These are phyloP conservation scores for Hypoxylon fragiforme DNA, from an alignment of 495 filamentous ascomycete genomes.

Conservation along the genomic window DNA sequence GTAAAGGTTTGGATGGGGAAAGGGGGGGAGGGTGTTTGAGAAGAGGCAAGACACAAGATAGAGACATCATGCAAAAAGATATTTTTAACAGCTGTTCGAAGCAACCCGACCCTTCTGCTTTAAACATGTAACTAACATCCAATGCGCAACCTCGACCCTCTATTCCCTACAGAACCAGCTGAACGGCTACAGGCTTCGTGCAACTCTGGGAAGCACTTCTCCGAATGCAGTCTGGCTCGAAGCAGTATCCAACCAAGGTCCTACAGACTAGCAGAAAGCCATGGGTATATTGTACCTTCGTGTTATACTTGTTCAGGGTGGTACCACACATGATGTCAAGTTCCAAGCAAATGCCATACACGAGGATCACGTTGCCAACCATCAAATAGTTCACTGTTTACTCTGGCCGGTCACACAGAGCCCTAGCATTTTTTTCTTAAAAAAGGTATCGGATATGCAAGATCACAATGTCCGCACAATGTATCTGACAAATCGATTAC, in stretches of 20 bases:
- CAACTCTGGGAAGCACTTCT: conserved; percentile 27
- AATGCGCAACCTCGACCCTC: background rate
- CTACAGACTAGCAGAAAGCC: conserved; percentile 5
- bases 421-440: conserved; percentile 19
- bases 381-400: conserved; percentile 12
- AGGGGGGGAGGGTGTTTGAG: conserved; percentile 3
- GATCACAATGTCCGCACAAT: conserved; percentile 24
- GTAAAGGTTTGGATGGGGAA: no score
- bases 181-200: conserved; percentile 36
- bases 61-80: conserved; percentile 10
- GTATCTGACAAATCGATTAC: conserved; percentile 34
- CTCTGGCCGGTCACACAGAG: conserved; percentile 15
- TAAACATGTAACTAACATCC: conserved; percentile 3
- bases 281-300: conserved; percentile 10
- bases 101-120: conserved; percentile 2
- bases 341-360: conserved; percentile 22
- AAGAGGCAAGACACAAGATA: background rate
- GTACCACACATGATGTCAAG: conserved; percentile 32
- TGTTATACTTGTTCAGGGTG: conserved; percentile 15
- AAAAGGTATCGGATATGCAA: conserved; percentile 28
- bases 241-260: conserved; percentile 23
- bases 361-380: conserved; percentile 23
- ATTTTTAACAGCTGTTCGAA: conserved; percentile 10
- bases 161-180: conserved; percentile 20
- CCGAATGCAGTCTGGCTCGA: conserved; percentile 33